Evolutionary conservation across 306 rosid species (phyloP), one percentile per base, ranked within the genome.

Genomic region (Urtica urens): DNA sequence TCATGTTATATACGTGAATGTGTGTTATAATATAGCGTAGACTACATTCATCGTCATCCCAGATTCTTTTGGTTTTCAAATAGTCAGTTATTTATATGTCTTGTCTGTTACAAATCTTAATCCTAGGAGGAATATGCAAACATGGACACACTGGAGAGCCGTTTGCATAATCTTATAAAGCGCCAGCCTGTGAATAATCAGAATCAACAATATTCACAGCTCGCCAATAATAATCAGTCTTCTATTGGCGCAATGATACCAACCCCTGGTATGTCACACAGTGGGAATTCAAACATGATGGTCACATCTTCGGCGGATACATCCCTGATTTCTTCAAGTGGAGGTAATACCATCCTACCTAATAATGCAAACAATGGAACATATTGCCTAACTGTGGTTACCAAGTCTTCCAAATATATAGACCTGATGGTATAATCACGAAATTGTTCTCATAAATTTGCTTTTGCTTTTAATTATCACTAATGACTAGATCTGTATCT

Each of bases 51-150:
- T n/a, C n/a, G n/a, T n/a, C n/a, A n/a, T n/a, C n/a, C n/a, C n/a
- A n/a, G n/a, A n/a, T n/a, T n/a, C 13, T 4, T 28, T 15, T 17
- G 13, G 41, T 4, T 14, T 4, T 25, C 5, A n/a, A 18, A 26
- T 24, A 10, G 15, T 26, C 18, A 35, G 13, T 15, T 22, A 1
- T 13, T 11, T 9, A 43, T 26, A 6, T 28, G 23, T 27, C 40
- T 13, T 42, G 38, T 27, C 64, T 71, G 70, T 35, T 35, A 10
- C 44, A 28, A 68, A 51, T 57, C 37, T 21, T 34, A 7, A 53
- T 51, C n/a, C 49, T 53, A 90, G 99, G 96, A 90, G 59, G 99
- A 90, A 24, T 90, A 85, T 75, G 60, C 73, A 83, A 85, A 90
- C 70, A 38, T 73, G 73, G 85, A 67, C 7, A 85, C 95, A 0